Conservation (phyloP, 169 alveolate species). For the Toxoplasma gondii region DNA sequence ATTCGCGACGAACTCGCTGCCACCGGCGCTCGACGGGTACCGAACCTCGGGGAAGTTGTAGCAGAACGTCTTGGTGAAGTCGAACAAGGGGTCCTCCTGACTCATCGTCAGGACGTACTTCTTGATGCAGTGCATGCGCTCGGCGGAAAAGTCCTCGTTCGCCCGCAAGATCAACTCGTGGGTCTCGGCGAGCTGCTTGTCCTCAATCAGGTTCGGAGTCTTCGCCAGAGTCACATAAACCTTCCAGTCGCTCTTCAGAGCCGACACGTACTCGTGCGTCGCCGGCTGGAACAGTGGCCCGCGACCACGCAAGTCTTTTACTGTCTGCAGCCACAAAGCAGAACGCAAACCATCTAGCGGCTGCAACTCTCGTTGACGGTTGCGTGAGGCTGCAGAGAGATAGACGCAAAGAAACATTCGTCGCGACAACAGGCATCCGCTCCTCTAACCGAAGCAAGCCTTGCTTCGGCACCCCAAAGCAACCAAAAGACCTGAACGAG, state of each 20-base stretch:
- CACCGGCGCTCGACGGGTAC: conserved; percentile 29
- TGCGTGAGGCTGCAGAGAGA: too few relatives aligned
- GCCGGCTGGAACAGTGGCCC: conserved; percentile 24
- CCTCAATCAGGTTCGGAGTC: background rate
- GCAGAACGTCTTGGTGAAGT: conserved; percentile 5
- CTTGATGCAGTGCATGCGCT: conserved; percentile 8
- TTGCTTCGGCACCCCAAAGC: too few relatives aligned
- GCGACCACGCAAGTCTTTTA: background rate
- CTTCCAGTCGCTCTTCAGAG: background rate
- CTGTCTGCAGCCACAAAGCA: background rate
- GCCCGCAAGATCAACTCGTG: background rate
- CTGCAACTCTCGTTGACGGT: too few relatives aligned
- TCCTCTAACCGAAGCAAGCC: too few relatives aligned
- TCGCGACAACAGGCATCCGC: too few relatives aligned
- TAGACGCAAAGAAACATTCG: too few relatives aligned
- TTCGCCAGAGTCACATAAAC: background rate
- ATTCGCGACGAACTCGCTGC: background rate
- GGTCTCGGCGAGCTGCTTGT: conserved; percentile 24
- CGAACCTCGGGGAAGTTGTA: conserved; percentile 26
- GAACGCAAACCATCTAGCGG: background rate
- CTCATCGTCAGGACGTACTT: background rate
- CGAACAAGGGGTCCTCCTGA: background rate
- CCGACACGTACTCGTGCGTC: background rate
- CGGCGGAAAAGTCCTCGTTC: background rate
- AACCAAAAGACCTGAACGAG: too few relatives aligned